Evolutionary conservation across 2,329 filamentous ascomycete species (phyloP).

Genomic region (Neospermospora avenae): DNA sequence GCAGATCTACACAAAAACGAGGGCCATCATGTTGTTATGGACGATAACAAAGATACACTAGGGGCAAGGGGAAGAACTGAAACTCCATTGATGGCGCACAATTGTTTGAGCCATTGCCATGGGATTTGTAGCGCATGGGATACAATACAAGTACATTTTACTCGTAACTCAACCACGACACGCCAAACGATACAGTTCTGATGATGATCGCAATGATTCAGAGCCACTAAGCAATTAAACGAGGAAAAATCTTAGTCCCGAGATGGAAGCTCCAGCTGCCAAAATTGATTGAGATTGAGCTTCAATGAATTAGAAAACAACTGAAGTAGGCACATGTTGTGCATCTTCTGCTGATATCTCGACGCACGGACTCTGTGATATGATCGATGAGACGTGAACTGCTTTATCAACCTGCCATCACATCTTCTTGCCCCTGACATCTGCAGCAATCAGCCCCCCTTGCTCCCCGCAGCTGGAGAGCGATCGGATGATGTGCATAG

Average conservation of each 20-base stretch:
- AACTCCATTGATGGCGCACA: conserved; percentile 17
- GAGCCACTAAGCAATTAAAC: not conserved
- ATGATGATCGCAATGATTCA: not conserved
- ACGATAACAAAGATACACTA: conserved; percentile 1
- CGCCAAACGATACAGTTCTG: not conserved
- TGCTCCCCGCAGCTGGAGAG: conserved; percentile 10
- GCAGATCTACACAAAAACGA: not conserved
- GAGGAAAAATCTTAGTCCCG: not conserved
- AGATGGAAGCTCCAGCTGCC: not conserved
- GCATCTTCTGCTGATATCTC: not conserved
- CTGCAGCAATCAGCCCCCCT: conserved; percentile 7
- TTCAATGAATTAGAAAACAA: not conserved
- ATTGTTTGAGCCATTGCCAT: conserved; percentile 15
- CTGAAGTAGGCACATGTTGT: not conserved
- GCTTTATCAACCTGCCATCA: conserved; percentile 7
- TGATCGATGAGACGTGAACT: conserved; percentile 15
- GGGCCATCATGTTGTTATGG: not conserved
- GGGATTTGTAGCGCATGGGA: conserved; percentile 12
- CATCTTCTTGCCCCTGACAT: conserved; percentile 7
- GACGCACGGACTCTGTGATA: conserved; percentile 14
- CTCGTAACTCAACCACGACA: not conserved
- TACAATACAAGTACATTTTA: not conserved
- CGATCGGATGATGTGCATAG: not conserved
- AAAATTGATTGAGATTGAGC: not conserved
- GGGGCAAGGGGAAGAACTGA: conserved; percentile 7